phyloP scores from a whole-genome alignment of 371 early-diverging fungal genomes.

The Mucor racemosus region DNA sequence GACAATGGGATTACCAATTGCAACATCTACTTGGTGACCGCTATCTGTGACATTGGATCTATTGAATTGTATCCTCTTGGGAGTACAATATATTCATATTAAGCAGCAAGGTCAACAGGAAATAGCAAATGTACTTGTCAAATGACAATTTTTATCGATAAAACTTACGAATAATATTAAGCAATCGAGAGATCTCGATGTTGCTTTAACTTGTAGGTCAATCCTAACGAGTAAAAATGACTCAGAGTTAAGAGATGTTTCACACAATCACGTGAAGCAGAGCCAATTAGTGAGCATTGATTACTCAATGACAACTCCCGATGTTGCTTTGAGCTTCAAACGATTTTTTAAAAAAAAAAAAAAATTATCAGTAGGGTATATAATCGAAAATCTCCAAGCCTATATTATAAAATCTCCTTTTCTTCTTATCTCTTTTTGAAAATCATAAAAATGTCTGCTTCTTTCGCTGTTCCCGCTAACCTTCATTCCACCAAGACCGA shows the following conservation, averaged over 20 bases:
- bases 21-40: conserved; percentile 9
- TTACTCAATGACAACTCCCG: conserved; percentile 17
- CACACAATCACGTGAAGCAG: conserved; percentile 35
- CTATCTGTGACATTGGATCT: conserved; percentile 7
- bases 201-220: neutral
- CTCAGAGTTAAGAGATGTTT: conserved; percentile 27
- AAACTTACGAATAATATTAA: neutral
- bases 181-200: conserved; percentile 4
- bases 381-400: conserved; percentile 6
- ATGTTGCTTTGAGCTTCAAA: neutral
- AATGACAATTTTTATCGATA: neutral
- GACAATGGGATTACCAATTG: neutral
- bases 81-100: neutral
- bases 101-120: neutral
- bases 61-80: neutral
- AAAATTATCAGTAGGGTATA: conserved; percentile 13
- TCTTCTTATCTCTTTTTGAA: conserved; percentile 16
- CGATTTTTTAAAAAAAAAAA: neutral
- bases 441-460: conserved; percentile 34
- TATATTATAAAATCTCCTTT: conserved; percentile 41
- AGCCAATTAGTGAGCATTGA: conserved; percentile 16
- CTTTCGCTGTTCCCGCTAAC: conserved; percentile 71
- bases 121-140: neutral
- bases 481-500: conserved; percentile 60
- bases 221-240: conserved; percentile 8